Evolutionary conservation across 257 asterid species (phyloP).

Genomic region (Solanum medicagineum): DNA sequence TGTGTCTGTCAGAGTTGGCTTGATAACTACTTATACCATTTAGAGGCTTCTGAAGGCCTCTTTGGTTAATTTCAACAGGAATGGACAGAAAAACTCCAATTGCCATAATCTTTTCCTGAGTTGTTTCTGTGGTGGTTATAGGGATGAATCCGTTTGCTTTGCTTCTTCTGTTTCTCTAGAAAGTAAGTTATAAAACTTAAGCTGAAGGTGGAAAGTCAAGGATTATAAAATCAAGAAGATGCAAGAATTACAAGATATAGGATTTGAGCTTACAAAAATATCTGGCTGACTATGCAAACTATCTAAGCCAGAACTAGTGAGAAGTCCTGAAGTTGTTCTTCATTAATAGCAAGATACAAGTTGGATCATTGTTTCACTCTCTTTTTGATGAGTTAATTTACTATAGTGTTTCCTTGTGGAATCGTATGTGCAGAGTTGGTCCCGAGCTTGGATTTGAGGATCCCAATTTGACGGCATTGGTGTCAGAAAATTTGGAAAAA

Average conservation of each 20-base stretch:
- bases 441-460: slow-evolving; percentile 83
- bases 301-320: no score
- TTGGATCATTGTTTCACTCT: neutral
- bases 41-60: neutral
- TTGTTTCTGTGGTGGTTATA: neutral
- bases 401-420: neutral
- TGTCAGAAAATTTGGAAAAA: slow-evolving; percentile 68
- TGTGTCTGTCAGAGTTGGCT: neutral
- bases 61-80: neutral
- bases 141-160: neutral
- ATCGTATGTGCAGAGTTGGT: slow-evolving; percentile 42
- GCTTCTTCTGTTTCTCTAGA: neutral
- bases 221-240: no score
- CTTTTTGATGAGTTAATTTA: neutral
- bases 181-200: neutral
- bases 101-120: neutral
- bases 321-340: no score
- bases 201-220: neutral
- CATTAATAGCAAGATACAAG: no score
- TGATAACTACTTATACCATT: neutral
- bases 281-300: no score
- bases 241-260: no score
- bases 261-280: no score
- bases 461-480: slow-evolving; percentile 64
- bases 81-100: neutral